Conservation (phyloP, 371 early-diverging fungal species). For the Hamiltosporidium tvaerminnensis region DNA sequence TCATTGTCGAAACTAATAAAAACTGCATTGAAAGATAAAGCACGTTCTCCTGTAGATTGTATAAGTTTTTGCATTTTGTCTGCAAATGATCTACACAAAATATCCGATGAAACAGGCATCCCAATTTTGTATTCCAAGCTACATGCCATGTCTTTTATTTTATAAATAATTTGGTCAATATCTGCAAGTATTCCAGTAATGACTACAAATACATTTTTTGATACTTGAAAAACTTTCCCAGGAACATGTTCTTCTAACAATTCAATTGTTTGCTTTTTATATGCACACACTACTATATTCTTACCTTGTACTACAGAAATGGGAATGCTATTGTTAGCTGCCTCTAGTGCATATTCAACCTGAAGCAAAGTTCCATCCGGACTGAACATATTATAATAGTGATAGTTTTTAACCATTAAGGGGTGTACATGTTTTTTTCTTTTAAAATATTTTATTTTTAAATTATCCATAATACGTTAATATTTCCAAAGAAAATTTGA, state of each 20-base stretch:
- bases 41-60: slow-evolving; percentile 36
- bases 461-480: no score
- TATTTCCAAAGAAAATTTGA: no score
- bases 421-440: no score
- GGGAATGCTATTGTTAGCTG: slow-evolving; percentile 76
- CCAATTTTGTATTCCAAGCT: slow-evolving; percentile 35
- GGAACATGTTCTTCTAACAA: neutral
- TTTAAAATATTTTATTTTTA: no score
- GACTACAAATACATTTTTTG: slow-evolving; percentile 10
- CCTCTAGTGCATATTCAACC: slow-evolving; percentile 97
- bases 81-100: slow-evolving; percentile 41
- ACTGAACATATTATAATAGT: slow-evolving; percentile 89
- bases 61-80: slow-evolving; percentile 42
- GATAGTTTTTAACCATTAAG: no score
- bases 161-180: slow-evolving; percentile 27
- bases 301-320: neutral
- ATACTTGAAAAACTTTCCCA: neutral
- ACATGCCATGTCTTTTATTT: slow-evolving; percentile 26
- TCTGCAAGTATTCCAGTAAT: slow-evolving; percentile 46
- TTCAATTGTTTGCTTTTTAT: neutral
- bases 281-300: neutral
- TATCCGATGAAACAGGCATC: slow-evolving; percentile 41
- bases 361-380: slow-evolving; percentile 98
- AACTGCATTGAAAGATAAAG: slow-evolving; percentile 34
- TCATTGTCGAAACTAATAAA: slow-evolving; percentile 47